Base-by-base conservation (phyloP, 2,329 filamentous ascomycete genomes). In the Claviceps fusiformis region DNA sequence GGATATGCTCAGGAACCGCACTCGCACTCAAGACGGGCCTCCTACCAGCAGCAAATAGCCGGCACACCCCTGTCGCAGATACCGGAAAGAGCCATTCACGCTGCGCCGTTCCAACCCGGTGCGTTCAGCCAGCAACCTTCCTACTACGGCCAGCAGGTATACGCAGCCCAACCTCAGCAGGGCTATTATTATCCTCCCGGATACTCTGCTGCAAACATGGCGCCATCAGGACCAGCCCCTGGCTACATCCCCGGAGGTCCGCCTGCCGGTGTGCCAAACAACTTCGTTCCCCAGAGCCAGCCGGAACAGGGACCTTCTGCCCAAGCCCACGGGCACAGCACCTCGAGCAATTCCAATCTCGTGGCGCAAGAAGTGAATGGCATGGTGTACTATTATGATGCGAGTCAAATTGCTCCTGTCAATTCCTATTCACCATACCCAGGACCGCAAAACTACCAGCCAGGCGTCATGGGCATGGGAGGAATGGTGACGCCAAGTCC, bases 361-460 rank as follows among this genome's bases (percentile, higher is more conserved):
- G 79, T 86, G 50, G 89, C 89, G 0, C 91, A 96, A 68, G 92
- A 97, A 72, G 84, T 85, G 59, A 95, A 95, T 62, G 93, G 93
- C 58, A 97, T 95, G 80, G 90, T 95, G 0, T 97, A 95, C 69
- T 98, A 95, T 67, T 91, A 90, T 63, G 87, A 95, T 65, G 79
- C 88, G 8, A 78, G 83, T n/a, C 85, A 90, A 65, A 73, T 91
- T 50, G 74, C 81, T 31, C 72, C 78, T 0, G 73, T 80, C 59
- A 66, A 72, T 51, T 63, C 67, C 24, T 81, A 79, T 59, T 71
- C 74, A 35, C 56, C 71, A 0, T 79, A 77, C 59, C 72, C 75
- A 55, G 65, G 75, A 7, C 67, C 75, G 44, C 78, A 75, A 56
- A 66, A 74, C 55, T 88, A 83, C 62, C 73, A 75, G 55, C 67